Evolutionary conservation across 345 rosid species (phyloP), one percentile per base, ranked within the genome.

Genomic region (Salix caprea): DNA sequence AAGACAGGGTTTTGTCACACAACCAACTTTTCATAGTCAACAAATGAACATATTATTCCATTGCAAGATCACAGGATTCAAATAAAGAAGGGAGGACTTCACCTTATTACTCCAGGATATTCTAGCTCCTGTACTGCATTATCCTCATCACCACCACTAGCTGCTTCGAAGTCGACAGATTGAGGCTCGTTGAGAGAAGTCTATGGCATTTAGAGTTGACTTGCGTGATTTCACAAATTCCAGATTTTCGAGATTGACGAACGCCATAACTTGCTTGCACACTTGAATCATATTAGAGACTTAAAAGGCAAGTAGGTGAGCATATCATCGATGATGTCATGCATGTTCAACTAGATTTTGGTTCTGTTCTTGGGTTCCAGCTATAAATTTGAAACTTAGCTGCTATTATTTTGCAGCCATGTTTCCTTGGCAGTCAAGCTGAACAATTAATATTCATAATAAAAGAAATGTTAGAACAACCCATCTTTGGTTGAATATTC

Each of bases 11-110:
- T 83, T 12, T 46, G 80, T 56, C 75, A 84, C 36, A 84, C 39
- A 65, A 82, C 77, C 52, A 84, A 9, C 24, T 66, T 60, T 10
- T 62, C 58, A 72, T 60, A 67, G 34, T 78, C 84, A 18, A 78
- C 80, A 12, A 60, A 71, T 74, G 80, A 60, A 16, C 84, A 84
- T 12, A 84, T 30, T 79, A 85, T 67, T 18, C 90, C 90, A 42
- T 87, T 40, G 40, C 84, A 85, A 8, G 86, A 82, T 70, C 88
- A 84, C 71, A 81, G 40, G 58, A 83, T 73, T 23, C 5, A 28
- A 21, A 75, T 39, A 9, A 21, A 46, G 37, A 4, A 10, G 21
- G 9, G 0, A 16, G 36, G n/a, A 30, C 52, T 48, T 5, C 56
- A 66, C n/a, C 64, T 74, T 16, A 74, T 26, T 2, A 21, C 52